Evolutionary conservation across 2,329 filamentous ascomycete species (phyloP).

Genomic region (Trichoderma sp.): DNA sequence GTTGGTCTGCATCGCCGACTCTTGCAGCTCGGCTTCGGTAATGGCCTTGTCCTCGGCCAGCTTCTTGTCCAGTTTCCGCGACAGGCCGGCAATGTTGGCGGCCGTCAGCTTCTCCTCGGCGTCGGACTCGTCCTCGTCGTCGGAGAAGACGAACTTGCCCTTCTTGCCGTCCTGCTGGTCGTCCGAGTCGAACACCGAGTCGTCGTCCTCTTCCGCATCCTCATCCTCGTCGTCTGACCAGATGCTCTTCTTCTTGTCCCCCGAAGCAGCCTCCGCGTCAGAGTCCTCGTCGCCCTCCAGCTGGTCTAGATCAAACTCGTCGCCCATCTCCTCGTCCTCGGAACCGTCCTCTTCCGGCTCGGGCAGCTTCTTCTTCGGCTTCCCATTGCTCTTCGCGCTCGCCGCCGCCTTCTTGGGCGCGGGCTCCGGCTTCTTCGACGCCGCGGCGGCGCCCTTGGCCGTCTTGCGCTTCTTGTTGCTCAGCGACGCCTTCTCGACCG

Average conservation of each 20-base stretch:
- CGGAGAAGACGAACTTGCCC: slow-evolving; percentile 78
- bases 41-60: slow-evolving; percentile 77
- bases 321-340: slow-evolving; percentile 48
- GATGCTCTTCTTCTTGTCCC: slow-evolving; percentile 23
- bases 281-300: slow-evolving; percentile 47
- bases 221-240: slow-evolving; percentile 42
- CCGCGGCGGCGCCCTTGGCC: slow-evolving; percentile 39
- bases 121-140: slow-evolving; percentile 88
- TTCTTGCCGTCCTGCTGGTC: slow-evolving; percentile 52
- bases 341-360: slow-evolving; percentile 46
- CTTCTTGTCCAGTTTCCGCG: slow-evolving; percentile 78
- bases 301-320: slow-evolving; percentile 50
- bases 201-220: slow-evolving; percentile 51
- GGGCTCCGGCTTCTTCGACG: slow-evolving; percentile 40
- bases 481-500: slow-evolving; percentile 49
- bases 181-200: slow-evolving; percentile 73
- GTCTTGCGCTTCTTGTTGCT: slow-evolving; percentile 65
- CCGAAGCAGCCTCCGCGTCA: slow-evolving; percentile 17
- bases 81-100: slow-evolving; percentile 92
- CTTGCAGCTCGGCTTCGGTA: slow-evolving; percentile 81
- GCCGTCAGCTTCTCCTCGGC: slow-evolving; percentile 89
- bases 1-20: slow-evolving; percentile 88
- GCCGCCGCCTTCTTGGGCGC: slow-evolving; percentile 31
- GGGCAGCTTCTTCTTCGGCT: slow-evolving; percentile 36
- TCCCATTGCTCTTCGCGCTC: slow-evolving; percentile 31